These are phyloP conservation scores for Penicillium sumatraense DNA, from an alignment of 2,329 filamentous ascomycete species.

Conservation along the genomic window DNA sequence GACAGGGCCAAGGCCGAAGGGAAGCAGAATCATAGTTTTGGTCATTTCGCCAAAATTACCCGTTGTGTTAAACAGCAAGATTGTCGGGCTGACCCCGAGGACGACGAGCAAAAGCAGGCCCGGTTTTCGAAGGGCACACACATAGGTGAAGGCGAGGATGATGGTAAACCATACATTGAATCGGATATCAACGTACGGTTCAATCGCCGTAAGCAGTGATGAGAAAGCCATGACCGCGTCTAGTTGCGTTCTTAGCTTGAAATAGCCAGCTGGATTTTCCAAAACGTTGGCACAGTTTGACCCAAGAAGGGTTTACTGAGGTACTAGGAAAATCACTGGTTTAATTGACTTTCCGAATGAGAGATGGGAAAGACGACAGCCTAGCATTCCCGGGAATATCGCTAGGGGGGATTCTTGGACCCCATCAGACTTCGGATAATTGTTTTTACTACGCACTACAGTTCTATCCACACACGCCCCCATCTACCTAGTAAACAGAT, in stretches of 20 bases:
- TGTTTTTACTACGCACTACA: conserved; percentile 32
- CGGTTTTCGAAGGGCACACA: conserved; percentile 21
- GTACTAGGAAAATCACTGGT: conserved; percentile 32
- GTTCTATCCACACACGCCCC: conserved; percentile 17
- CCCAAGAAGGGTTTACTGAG: conserved; percentile 24
- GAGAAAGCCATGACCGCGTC: not conserved
- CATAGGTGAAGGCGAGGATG: conserved; percentile 26
- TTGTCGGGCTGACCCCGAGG: not conserved
- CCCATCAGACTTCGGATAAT: conserved; percentile 46
- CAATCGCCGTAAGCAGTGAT: not conserved
- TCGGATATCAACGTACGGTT: conserved; percentile 25
- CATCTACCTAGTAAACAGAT: too few relatives aligned
- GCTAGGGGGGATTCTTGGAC: conserved; percentile 21
- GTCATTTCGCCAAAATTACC: not conserved
- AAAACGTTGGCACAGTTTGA: not conserved
- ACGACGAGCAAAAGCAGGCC: conserved; percentile 10
- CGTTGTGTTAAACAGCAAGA: not conserved
- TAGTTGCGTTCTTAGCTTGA: too few relatives aligned
- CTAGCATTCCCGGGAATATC: conserved; percentile 26
- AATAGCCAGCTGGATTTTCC: not conserved
- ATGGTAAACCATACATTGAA: conserved; percentile 27
- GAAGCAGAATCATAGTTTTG: not conserved
- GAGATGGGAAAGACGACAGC: conserved; percentile 25
- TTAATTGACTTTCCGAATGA: conserved; percentile 28
- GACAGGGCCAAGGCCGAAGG: not conserved